Evolutionary conservation across 1,139 yeast genomes (phyloP).

Genomic region (Geotrichum siamense): DNA sequence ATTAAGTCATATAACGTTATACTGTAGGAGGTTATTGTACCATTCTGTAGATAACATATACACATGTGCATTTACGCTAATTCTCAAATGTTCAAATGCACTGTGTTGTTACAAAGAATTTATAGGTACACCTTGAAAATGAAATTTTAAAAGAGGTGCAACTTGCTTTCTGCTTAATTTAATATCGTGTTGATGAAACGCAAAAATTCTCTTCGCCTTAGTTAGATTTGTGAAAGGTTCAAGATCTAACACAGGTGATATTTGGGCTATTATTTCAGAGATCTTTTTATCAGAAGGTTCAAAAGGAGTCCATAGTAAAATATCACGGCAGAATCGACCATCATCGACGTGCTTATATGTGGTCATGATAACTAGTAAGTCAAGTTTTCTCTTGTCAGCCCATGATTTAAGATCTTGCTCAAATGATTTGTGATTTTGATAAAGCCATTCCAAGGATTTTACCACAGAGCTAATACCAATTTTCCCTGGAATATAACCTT

Average conservation of each 20-base stretch:
- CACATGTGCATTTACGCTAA: too few species aligned
- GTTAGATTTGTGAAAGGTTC: conserved; percentile 15
- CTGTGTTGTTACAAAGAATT: background rate
- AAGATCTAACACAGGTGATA: conserved; percentile 36
- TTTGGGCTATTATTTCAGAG: conserved; percentile 30
- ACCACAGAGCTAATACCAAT: conserved; percentile 77
- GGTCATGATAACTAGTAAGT: conserved; percentile 55
- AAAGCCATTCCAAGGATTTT: conserved; percentile 55
- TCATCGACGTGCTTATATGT: conserved; percentile 43
- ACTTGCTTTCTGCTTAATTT: conserved; percentile 77
- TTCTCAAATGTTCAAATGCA: too few species aligned
- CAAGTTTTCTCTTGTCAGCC: conserved; percentile 41
- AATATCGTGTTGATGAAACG: conserved; percentile 47
- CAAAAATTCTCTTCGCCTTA: conserved; percentile 6
- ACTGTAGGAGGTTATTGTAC: too few species aligned
- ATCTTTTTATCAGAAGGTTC: conserved; percentile 24
- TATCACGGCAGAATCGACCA: conserved; percentile 50
- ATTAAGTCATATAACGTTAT: too few species aligned
- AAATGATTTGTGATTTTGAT: conserved; percentile 38
- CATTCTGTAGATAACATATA: too few species aligned
- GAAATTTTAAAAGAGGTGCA: conserved; percentile 47
- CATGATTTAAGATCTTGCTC: conserved; percentile 37
- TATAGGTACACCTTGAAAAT: conserved; percentile 22
- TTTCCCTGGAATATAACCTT: conserved; percentile 19
- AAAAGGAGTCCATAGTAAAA: conserved; percentile 37